These are phyloP conservation scores for Silene vulgaris DNA, from an alignment of 179 eudicot genomes.

Conservation along the genomic window DNA sequence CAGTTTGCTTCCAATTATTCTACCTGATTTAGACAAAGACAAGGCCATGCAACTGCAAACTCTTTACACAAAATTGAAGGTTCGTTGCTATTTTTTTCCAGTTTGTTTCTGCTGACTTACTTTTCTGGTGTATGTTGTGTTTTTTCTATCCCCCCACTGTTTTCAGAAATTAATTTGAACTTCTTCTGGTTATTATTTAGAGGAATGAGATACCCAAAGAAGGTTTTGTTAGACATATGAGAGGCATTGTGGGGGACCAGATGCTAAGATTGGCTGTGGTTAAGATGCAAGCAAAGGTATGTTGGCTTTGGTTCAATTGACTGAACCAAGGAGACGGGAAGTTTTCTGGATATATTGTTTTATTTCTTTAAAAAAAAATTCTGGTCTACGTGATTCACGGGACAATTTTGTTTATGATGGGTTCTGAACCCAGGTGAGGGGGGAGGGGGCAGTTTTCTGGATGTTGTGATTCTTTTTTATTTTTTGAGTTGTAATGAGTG, in stretches of 20 bases:
- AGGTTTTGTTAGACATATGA: slow-evolving; percentile 71
- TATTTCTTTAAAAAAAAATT: not conserved
- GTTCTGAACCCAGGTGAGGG: not conserved
- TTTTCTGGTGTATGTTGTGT: not conserved
- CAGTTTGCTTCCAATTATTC: slow-evolving; percentile 70
- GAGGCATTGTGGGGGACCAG: slow-evolving; percentile 78
- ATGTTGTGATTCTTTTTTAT: not conserved
- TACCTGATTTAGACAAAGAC: slow-evolving; percentile 82
- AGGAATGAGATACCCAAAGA: slow-evolving; percentile 81
- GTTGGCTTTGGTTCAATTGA: slow-evolving; percentile 7
- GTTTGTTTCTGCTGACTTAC: not conserved
- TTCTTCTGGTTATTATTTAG: slow-evolving; percentile 38
- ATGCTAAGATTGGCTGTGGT: slow-evolving; percentile 83
- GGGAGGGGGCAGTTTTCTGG: not conserved
- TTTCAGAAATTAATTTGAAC: not conserved
- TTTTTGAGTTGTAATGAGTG: not conserved
- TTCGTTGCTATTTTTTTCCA: slow-evolving; percentile 24
- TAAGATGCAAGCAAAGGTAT: slow-evolving; percentile 70
- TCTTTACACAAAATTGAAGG: slow-evolving; percentile 59
- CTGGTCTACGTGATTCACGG: not conserved
- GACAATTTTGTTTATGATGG: not conserved
- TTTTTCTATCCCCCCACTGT: not conserved
- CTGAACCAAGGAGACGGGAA: slow-evolving; percentile 1
- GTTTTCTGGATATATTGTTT: not conserved
- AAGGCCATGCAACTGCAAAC: slow-evolving; percentile 66